Percentiles rank a stretch among this genome's conserved stretches.
phyloP scores from a whole-genome alignment of 345 rosid genomes.

The Lepidium didymum region DNA sequence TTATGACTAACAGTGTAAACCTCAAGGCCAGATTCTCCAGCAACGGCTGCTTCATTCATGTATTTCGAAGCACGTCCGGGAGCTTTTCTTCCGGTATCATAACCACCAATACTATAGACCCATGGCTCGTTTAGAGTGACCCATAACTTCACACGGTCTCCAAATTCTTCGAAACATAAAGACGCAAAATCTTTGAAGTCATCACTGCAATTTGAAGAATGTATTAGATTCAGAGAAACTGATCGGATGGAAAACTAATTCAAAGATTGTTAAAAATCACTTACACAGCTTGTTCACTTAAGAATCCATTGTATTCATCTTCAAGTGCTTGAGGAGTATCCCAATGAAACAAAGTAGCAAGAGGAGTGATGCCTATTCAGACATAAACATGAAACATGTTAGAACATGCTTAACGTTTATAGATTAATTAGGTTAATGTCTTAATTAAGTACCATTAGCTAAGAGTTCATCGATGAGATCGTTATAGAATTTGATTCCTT shows the following conservation, averaged over 20 bases:
- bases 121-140: slow-evolving; percentile 36
- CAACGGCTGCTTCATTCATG: slow-evolving; percentile 22
- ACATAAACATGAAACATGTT: not conserved
- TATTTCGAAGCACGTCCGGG: slow-evolving; percentile 35
- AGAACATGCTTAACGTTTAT: not conserved
- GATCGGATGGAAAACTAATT: not conserved
- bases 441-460: slow-evolving; percentile 28
- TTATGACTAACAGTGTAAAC: slow-evolving; percentile 30
- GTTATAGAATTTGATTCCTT: slow-evolving; percentile 44
- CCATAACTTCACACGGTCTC: slow-evolving; percentile 42
- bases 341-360: slow-evolving; percentile 53
- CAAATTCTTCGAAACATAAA: slow-evolving; percentile 33
- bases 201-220: slow-evolving; percentile 18
- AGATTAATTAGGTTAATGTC: not conserved
- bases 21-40: slow-evolving; percentile 29
- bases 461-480: slow-evolving; percentile 46
- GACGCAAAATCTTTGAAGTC: slow-evolving; percentile 31
- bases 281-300: slow-evolving; percentile 43
- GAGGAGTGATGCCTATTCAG: slow-evolving; percentile 41
- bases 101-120: slow-evolving; percentile 31
- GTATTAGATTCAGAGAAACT: not conserved
- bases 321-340: slow-evolving; percentile 58
- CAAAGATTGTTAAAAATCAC: not conserved
- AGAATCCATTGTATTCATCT: slow-evolving; percentile 53
- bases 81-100: slow-evolving; percentile 29